phyloP scores from a whole-genome alignment of 2,329 filamentous ascomycete genomes.

The Drechmeria coniospora region DNA sequence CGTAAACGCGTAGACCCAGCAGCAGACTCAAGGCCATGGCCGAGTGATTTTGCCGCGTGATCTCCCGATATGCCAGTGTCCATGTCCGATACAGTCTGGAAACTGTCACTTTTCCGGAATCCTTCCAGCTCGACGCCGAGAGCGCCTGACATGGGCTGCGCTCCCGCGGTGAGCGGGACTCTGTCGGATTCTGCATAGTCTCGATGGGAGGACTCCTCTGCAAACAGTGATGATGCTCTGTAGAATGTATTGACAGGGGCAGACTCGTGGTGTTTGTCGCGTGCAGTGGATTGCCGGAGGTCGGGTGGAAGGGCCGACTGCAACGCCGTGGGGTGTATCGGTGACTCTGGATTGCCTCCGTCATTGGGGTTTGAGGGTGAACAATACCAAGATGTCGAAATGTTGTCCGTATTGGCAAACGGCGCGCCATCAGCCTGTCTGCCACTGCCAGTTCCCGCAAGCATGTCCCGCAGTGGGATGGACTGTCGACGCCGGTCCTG shows the following conservation, averaged over 20 bases:
- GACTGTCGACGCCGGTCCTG: slow-evolving; percentile 23
- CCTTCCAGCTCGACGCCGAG: slow-evolving; percentile 25
- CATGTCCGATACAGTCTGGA: slow-evolving; percentile 39
- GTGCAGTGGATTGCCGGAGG: slow-evolving; percentile 19
- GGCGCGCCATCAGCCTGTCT: slow-evolving; percentile 1
- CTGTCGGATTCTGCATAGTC: slow-evolving; percentile 40
- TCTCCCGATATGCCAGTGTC: slow-evolving; percentile 37
- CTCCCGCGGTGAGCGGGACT: slow-evolving; percentile 39
- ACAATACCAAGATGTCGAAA: slow-evolving; percentile 39
- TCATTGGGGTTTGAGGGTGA: slow-evolving; percentile 24
- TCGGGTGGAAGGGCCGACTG: slow-evolving; percentile 40
- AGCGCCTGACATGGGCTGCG: slow-evolving; percentile 38
- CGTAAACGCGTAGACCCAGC: slow-evolving; percentile 32
- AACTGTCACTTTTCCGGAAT: slow-evolving; percentile 34
- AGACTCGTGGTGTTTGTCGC: slow-evolving; percentile 11
- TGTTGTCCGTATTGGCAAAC: slow-evolving; percentile 22
- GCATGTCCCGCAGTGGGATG: slow-evolving; percentile 57
- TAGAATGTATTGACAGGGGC: slow-evolving; percentile 16
- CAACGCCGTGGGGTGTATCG: slow-evolving; percentile 36
- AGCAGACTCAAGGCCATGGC: slow-evolving; percentile 42
- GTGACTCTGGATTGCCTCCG: slow-evolving; percentile 25
- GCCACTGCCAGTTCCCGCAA: slow-evolving; percentile 7
- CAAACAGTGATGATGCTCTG: slow-evolving; percentile 14
- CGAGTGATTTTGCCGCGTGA: slow-evolving; percentile 37
- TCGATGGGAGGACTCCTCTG: slow-evolving; percentile 15